Evolutionary conservation across 2,329 filamentous ascomycete genomes (phyloP), one percentile per base, ranked within the genome.

Genomic region (Paracoccidioides lutzii): DNA sequence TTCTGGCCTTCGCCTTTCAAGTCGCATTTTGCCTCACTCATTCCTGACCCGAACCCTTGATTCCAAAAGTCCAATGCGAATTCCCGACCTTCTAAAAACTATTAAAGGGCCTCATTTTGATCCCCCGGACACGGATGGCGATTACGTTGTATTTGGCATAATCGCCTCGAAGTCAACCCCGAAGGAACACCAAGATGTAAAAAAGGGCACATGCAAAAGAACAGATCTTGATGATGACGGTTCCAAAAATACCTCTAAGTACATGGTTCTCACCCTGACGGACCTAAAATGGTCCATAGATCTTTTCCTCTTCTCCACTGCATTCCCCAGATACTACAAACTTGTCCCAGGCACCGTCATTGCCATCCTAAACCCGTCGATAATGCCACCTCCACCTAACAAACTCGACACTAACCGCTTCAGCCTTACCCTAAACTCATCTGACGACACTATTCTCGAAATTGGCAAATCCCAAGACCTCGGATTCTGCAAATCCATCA

Each of bases 291-390:
- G 84, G 82, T 89, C 95, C 63, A 71, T 98, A 10, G 90, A 97
- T 60, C 79, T 97, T 44, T 97, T 90, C 64, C 80, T 98, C 12
- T 98, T 98, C 71, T 87, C 88, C 64, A 83, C 85, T 0, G 94
- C 89, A 5, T 96, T 97, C 64, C 85, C 88, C 14, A 83, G 87
- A 55, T 98, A 93, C 74, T 97, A 91, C 85, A 95, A 95, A 67
- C 76, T 97, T n/a, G 84, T 84, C 0, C 81, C 88, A 1, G 93
- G 93, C n/a, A 96, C 90, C 0, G 80, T 97, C 1, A 77, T 98
- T 55, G 93, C 91, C 4, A 87, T 98, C 32, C 77, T 98, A 35
- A 98, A 98, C 66, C 93, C 93, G 0, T 83, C 78, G 15, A 85
- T 97, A 62, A 88, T 98, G 83, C 89, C 91, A 3, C 91, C 91